phyloP scores from a whole-genome alignment of 2,329 filamentous ascomycete species.

The Fusarium nygamai region DNA sequence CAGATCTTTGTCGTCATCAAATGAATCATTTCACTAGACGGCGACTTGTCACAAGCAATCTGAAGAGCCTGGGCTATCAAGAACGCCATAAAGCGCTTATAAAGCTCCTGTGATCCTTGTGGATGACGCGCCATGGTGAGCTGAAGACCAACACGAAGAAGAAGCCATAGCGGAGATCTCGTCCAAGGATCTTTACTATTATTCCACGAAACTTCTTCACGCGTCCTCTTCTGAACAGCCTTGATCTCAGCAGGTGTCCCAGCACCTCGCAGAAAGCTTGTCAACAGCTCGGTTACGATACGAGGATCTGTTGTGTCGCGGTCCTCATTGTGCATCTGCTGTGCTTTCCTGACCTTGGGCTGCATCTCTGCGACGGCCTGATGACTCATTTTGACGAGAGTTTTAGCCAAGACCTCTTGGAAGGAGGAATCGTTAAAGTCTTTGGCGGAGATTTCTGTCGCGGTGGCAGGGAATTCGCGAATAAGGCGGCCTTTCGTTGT shows the following conservation, averaged over 20 bases:
- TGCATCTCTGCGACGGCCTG: neutral
- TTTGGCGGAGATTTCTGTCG: neutral
- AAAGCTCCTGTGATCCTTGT: neutral
- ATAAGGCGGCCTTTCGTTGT: neutral
- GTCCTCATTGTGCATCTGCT: slow-evolving; percentile 48
- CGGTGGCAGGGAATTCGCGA: neutral
- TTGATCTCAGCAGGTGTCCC: slow-evolving; percentile 42
- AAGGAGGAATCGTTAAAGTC: neutral
- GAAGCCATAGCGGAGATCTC: slow-evolving; percentile 63
- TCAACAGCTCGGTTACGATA: slow-evolving; percentile 61
- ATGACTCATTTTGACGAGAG: neutral
- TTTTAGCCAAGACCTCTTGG: neutral
- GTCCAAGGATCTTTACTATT: slow-evolving; percentile 52
- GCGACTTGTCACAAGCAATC: fast-evolving
- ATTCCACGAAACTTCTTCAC: slow-evolving; percentile 62
- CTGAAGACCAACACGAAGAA: slow-evolving; percentile 63
- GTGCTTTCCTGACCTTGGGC: slow-evolving; percentile 49
- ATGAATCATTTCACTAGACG: slow-evolving; percentile 14
- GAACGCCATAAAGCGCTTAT: slow-evolving; percentile 34
- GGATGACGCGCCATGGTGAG: slow-evolving; percentile 26
- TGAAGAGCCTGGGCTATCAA: slow-evolving; percentile 8
- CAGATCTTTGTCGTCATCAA: slow-evolving; percentile 27
- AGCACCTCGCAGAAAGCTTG: slow-evolving; percentile 50
- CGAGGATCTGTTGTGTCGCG: slow-evolving; percentile 61
- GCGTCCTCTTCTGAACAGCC: slow-evolving; percentile 59